Base-by-base conservation (phyloP, 306 rosid species). In the Vigna radiata region DNA sequence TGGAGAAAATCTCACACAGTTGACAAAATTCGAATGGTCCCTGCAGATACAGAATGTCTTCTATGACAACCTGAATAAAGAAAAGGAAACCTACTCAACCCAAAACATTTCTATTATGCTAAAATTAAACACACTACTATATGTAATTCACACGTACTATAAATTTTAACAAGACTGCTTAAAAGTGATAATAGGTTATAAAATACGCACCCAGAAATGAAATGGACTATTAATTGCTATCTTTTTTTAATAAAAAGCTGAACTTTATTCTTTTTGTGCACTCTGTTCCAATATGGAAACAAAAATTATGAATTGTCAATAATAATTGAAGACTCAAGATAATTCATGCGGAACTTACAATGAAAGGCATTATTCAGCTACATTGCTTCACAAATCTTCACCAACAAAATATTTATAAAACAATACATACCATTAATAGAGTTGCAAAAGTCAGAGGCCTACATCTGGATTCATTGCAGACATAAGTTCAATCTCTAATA, bases 1-100 rank as follows among this genome's bases (percentile, higher is more conserved):
- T 9, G 98, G 99, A 73, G 98, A 91, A 86, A 76, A 96, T 82
- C 97, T 89, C 55, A 88, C 84, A 79, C 98, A 92, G 75, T 96
- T 96, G 64, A 90, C 89, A 47, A 96, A 96, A 82, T 96, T 96
- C 21, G 98, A 77, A 86, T 96, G 99, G 85, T 96, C 93, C 96
- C 99, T 96, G 90, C 84, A 84, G 85, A 85, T 79, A 73, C 86
- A 84, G 65, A 83, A 77, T 56, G 76, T 54, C 81, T 79, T 68
- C 81, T 75, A 83, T 83, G 86, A 72, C 82, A 77, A 71, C 79
- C 85, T 72, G 85, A 77, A 77, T 82, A 63, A 56, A 77, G 79
- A 82, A 77, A 77, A 77, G 64, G 64, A 70, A 77, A 55, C 79
- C 86, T 56, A 77, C 82, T 82, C 77, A 82, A 82, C 75, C 82